phyloP scores from a whole-genome alignment of 2,329 filamentous ascomycete genomes.

The Xylaria digitata region DNA sequence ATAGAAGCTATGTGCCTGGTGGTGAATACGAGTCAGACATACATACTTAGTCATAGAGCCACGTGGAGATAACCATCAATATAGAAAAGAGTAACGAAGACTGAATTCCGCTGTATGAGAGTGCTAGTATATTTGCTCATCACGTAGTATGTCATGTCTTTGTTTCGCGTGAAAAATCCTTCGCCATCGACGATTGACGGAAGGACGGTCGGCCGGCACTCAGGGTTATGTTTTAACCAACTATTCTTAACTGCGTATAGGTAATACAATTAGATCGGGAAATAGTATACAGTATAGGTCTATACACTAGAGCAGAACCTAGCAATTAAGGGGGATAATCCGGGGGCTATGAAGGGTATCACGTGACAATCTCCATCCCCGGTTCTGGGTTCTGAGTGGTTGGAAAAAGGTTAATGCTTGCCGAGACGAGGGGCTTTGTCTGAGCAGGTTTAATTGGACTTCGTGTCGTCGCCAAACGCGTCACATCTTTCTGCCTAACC shows the following conservation, averaged over 20 bases:
- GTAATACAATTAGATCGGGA: no score
- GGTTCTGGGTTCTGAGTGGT: constrained; percentile 5
- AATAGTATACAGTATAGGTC: no score
- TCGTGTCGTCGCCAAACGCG: constrained; percentile 4
- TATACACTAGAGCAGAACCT: no score
- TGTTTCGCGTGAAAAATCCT: neutral
- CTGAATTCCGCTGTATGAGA: neutral
- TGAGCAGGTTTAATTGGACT: constrained; percentile 22
- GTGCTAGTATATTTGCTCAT: neutral
- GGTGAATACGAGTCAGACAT: neutral
- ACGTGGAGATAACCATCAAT: neutral
- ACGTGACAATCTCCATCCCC: constrained; percentile 17
- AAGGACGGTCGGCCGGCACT: neutral
- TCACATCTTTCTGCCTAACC: neutral
- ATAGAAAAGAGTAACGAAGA: no score
- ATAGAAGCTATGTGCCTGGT: neutral
- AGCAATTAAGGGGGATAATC: constrained; percentile 1
- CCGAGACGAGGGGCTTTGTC: constrained; percentile 19
- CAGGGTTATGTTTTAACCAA: neutral
- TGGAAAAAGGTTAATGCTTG: constrained; percentile 27
- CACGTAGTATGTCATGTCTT: neutral
- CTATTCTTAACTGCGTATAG: neutral
- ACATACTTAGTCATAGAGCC: neutral
- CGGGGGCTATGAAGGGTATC: constrained; percentile 18
- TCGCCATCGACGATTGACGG: neutral